phyloP scores from a whole-genome alignment of 2,329 filamentous ascomycete genomes.

The Rhytidhysteron rufulum region DNA sequence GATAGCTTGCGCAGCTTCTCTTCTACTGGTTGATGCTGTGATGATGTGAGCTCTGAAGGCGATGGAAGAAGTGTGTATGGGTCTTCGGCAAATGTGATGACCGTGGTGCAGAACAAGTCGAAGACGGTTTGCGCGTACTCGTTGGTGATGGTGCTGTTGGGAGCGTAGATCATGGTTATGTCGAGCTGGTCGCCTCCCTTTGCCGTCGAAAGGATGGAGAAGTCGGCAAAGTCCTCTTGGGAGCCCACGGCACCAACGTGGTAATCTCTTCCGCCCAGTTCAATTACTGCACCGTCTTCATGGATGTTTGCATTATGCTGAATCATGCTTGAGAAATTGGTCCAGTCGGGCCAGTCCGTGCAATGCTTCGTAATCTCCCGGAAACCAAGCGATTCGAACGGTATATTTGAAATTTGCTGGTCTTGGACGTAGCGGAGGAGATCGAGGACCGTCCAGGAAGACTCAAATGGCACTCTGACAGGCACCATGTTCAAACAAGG shows the following conservation, averaged over 20 bases:
- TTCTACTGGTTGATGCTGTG: constrained; percentile 16
- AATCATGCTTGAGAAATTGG: constrained; percentile 30
- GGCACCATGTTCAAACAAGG: constrained; percentile 43
- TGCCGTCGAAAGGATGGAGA: constrained; percentile 26
- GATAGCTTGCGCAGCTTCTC: constrained; percentile 21
- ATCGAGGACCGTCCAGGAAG: constrained; percentile 32
- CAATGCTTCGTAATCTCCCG: constrained; percentile 30
- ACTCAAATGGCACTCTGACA: constrained; percentile 35
- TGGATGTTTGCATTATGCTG: constrained; percentile 32
- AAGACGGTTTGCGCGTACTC: constrained; percentile 50
- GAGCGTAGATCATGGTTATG: constrained; percentile 26
- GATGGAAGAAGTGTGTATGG: constrained; percentile 24
- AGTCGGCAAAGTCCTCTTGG: constrained; percentile 31
- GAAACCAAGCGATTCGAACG: constrained; percentile 31
- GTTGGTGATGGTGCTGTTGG: constrained; percentile 46
- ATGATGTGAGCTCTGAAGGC: constrained; percentile 23
- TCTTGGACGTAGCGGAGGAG: constrained; percentile 40
- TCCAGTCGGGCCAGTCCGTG: constrained; percentile 35
- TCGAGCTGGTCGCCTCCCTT: constrained; percentile 21
- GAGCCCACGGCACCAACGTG: constrained; percentile 25
- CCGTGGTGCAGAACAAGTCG: constrained; percentile 26
- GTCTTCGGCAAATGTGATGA: constrained; percentile 22
- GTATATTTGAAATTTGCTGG: constrained; percentile 41
- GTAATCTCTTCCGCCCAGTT: constrained; percentile 37
- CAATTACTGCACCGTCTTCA: constrained; percentile 43